Percentiles rank a stretch among this genome's conserved stretches.
Conservation (phyloP, 768 basidiomycete genomes). For the Auricularia sp. region DNA sequence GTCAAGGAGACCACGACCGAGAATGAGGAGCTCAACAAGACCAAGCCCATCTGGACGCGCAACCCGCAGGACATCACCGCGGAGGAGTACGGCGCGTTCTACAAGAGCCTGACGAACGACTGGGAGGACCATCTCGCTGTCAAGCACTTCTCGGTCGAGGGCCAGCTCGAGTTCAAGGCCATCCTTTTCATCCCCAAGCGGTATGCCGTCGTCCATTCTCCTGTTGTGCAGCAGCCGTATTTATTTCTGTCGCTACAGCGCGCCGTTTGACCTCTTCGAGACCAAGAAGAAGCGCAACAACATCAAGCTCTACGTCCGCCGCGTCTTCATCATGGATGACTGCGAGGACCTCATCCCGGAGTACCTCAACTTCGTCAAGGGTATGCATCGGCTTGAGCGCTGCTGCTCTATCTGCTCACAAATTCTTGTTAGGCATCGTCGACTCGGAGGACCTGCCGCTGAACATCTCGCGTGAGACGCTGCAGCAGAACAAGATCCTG, state of each 20-base stretch:
- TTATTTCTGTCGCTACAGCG: conserved; percentile 37
- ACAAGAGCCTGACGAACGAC: conserved; percentile 99
- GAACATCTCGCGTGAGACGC: conserved; percentile 99
- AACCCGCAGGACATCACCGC: conserved; percentile 88
- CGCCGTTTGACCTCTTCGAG: conserved; percentile 99
- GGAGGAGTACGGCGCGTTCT: conserved; percentile 94
- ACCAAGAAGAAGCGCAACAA: conserved; percentile 99
- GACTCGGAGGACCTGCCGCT: conserved; percentile 99
- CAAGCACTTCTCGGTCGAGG: conserved; percentile 99
- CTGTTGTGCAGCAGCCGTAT: neutral
- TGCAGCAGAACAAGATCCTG: conserved; percentile 99
- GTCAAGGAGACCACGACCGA: conserved; percentile 79
- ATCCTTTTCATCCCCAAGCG: conserved; percentile 96
- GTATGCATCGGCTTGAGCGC: neutral
- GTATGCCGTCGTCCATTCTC: conserved; percentile 31
- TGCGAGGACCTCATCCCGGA: conserved; percentile 99
- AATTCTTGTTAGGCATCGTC: too few relatives aligned
- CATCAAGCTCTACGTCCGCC: conserved; percentile 99
- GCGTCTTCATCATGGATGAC: conserved; percentile 99
- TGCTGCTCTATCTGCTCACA: too few relatives aligned
- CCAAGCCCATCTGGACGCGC: conserved; percentile 99
- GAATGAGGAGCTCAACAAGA: conserved; percentile 99
- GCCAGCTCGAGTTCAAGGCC: conserved; percentile 99
- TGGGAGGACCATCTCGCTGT: conserved; percentile 99
- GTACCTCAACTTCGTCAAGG: conserved; percentile 99